These are phyloP conservation scores for Fusarium luffae DNA, from an alignment of 2,329 filamentous ascomycete genomes.

Conservation along the genomic window DNA sequence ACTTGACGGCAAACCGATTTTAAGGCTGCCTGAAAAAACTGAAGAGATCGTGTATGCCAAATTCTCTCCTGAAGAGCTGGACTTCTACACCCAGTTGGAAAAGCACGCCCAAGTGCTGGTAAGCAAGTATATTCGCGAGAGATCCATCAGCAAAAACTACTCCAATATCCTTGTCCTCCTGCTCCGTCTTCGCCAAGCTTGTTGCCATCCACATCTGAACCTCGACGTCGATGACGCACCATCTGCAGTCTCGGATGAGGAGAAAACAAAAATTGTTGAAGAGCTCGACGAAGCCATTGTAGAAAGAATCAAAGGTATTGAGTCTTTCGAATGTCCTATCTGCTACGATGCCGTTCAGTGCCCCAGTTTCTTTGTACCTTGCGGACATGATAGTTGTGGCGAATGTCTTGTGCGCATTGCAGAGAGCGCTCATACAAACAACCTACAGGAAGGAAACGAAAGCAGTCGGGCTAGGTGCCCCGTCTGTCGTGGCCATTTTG, in stretches of 20 bases:
- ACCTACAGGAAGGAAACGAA: constrained; percentile 70
- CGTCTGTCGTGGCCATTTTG: constrained; percentile 75
- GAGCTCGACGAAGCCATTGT: constrained; percentile 70
- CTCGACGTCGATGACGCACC: constrained; percentile 51
- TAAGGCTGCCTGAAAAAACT: constrained; percentile 78
- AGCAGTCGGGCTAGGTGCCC: constrained; percentile 73
- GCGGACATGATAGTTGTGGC: constrained; percentile 82
- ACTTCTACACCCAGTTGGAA: constrained; percentile 82
- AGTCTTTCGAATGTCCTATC: constrained; percentile 81
- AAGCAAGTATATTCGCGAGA: constrained; percentile 78
- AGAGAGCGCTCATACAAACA: constrained; percentile 66
- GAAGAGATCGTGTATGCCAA: constrained; percentile 81
- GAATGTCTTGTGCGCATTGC: constrained; percentile 79
- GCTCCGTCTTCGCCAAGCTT: constrained; percentile 82
- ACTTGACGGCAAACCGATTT: constrained; percentile 83
- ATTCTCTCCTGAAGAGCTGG: constrained; percentile 77
- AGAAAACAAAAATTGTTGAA: constrained; percentile 72
- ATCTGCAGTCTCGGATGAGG: constrained; percentile 55
- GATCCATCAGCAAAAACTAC: constrained; percentile 76
- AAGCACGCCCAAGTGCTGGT: constrained; percentile 74
- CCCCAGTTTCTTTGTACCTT: constrained; percentile 82
- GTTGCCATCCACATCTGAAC: constrained; percentile 51
- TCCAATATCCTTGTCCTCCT: constrained; percentile 83
- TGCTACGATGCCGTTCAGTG: constrained; percentile 82
- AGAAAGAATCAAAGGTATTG: constrained; percentile 67